phyloP scores from a whole-genome alignment of 495 filamentous ascomycete genomes.

The Neohortaea acidophila region DNA sequence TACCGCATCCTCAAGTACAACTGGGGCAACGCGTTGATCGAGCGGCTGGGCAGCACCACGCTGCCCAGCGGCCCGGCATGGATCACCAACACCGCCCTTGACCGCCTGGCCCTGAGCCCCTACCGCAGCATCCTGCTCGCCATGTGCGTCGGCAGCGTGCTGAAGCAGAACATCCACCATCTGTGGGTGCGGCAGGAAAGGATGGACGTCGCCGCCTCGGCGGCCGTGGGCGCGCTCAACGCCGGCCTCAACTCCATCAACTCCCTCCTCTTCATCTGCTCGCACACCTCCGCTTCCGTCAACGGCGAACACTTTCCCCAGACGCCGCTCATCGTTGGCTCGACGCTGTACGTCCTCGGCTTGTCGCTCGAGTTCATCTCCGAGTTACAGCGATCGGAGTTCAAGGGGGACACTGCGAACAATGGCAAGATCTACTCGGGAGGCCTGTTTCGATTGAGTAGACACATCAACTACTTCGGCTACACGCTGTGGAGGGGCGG shows the following conservation, averaged over 20 bases:
- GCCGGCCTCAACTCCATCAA: slow-evolving; percentile 31
- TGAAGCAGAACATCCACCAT: slow-evolving; percentile 39
- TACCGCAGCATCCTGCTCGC: slow-evolving; percentile 31
- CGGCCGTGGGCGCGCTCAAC: slow-evolving; percentile 31
- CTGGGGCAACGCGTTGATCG: slow-evolving; percentile 23
- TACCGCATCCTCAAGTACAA: slow-evolving; percentile 33
- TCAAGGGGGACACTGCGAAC: slow-evolving; percentile 18
- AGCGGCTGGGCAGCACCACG: slow-evolving; percentile 20
- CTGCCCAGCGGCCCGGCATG: slow-evolving; percentile 21
- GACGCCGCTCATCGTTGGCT: slow-evolving; percentile 19
- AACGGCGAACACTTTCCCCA: slow-evolving; percentile 21
- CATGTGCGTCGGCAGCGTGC: slow-evolving; percentile 34
- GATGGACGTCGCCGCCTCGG: slow-evolving; percentile 27
- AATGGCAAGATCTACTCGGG: slow-evolving; percentile 18
- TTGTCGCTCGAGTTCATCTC: slow-evolving; percentile 16
- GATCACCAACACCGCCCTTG: slow-evolving; percentile 23
- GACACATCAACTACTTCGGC: slow-evolving; percentile 22
- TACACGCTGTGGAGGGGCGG: slow-evolving; percentile 22
- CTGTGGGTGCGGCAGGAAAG: slow-evolving; percentile 29
- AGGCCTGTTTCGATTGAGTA: slow-evolving; percentile 16
- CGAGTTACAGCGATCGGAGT: slow-evolving; percentile 16
- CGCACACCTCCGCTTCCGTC: slow-evolving; percentile 15
- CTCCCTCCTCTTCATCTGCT: slow-evolving; percentile 19
- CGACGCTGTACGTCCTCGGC: slow-evolving; percentile 16
- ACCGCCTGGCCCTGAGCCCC: slow-evolving; percentile 28